Conservation (phyloP, 2,329 filamentous ascomycete genomes). For the Cytospora chrysosperma region DNA sequence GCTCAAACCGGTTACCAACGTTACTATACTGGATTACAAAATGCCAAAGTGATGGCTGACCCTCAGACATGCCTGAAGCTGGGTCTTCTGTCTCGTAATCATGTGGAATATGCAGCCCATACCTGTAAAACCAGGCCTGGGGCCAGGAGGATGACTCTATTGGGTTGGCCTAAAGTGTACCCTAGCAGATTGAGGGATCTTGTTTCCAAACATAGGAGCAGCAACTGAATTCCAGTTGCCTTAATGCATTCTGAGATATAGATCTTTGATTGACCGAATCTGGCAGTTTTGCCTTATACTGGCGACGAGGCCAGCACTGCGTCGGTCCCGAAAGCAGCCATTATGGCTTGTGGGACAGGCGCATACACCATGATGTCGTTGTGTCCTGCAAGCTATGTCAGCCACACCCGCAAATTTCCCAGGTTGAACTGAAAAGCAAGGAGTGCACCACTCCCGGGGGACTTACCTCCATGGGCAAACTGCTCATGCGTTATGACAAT, state of each 20-base stretch:
- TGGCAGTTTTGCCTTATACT: background rate
- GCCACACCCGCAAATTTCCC: background rate
- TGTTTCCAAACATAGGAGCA: too few species aligned
- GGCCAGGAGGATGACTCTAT: background rate
- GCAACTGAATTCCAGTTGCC: background rate
- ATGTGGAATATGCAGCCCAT: too few species aligned
- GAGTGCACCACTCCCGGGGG: background rate
- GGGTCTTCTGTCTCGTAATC: too few species aligned
- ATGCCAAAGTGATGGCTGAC: too few species aligned
- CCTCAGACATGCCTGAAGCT: too few species aligned
- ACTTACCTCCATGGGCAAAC: constrained; percentile 55
- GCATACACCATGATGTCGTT: constrained; percentile 67
- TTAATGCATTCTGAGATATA: too few species aligned
- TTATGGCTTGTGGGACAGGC: constrained; percentile 61
- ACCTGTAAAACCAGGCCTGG: too few species aligned
- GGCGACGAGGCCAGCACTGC: background rate
- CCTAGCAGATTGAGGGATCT: background rate
- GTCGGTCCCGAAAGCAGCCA: constrained; percentile 33
- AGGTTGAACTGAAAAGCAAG: background rate
- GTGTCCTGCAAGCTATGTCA: constrained; percentile 53
- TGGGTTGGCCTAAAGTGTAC: too few species aligned
- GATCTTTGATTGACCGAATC: background rate
- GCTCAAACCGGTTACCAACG: background rate
- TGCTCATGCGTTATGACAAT: constrained; percentile 54
- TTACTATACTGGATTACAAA: too few species aligned